phyloP scores from a whole-genome alignment of 305 asterid species.

The Fraxinus sp. region DNA sequence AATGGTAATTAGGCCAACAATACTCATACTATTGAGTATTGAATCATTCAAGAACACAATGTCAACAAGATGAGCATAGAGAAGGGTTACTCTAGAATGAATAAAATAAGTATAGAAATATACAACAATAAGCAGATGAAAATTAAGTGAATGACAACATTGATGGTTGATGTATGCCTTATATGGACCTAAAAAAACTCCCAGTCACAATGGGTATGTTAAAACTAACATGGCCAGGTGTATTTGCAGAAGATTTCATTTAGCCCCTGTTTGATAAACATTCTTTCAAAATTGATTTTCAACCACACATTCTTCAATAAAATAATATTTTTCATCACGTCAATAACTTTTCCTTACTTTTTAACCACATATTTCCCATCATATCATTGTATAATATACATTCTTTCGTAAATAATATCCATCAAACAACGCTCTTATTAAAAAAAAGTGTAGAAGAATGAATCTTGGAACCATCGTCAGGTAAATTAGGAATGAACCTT shows the following conservation, averaged over 20 bases:
- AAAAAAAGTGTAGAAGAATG: background rate
- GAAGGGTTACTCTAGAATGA: background rate
- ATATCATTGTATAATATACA: too few species aligned
- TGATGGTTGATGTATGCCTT: background rate
- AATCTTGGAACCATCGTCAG: background rate
- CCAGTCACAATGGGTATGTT: background rate
- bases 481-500: background rate
- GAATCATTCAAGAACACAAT: background rate
- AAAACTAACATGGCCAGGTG: background rate
- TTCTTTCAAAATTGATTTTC: too few species aligned
- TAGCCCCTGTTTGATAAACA: too few species aligned
- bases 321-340: too few species aligned
- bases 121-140: background rate
- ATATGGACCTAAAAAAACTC: background rate
- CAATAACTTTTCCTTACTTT: too few species aligned
- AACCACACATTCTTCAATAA: too few species aligned
- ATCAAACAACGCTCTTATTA: too few species aligned
- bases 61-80: background rate
- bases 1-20: background rate
- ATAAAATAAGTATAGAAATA: background rate
- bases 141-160: background rate
- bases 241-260: background rate
- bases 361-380: too few species aligned
- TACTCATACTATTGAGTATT: background rate
- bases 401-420: too few species aligned